phyloP scores from a whole-genome alignment of 306 rosid genomes.

The Ormosia emarginata region DNA sequence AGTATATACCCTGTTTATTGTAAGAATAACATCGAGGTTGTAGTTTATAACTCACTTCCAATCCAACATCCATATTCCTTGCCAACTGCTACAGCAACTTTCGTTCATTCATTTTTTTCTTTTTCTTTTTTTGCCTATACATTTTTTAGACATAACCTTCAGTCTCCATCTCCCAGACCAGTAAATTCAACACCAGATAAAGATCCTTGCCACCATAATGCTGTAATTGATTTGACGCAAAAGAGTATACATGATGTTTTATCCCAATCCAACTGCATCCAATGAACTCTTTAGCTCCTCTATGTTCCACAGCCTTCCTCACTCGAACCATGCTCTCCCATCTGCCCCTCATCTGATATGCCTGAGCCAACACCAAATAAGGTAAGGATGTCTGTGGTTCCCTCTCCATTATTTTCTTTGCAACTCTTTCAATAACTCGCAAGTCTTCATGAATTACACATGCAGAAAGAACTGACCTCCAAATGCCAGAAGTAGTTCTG shows the following conservation, averaged over 20 bases:
- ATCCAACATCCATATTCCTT: background rate
- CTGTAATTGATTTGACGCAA: slow-evolving; percentile 52
- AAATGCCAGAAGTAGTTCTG: slow-evolving; percentile 39
- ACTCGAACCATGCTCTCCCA: slow-evolving; percentile 78
- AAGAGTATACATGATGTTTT: slow-evolving; percentile 48
- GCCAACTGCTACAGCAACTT: background rate
- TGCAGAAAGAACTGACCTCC: slow-evolving; percentile 57
- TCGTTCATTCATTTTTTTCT: background rate
- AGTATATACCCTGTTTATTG: too few species aligned
- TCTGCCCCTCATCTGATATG: slow-evolving; percentile 56
- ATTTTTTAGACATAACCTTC: slow-evolving; percentile 31
- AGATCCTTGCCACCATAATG: slow-evolving; percentile 57
- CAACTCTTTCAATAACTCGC: slow-evolving; percentile 54
- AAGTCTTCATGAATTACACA: slow-evolving; percentile 50
- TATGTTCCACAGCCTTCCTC: slow-evolving; percentile 47
- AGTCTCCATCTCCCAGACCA: slow-evolving; percentile 57
- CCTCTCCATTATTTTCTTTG: slow-evolving; percentile 51
- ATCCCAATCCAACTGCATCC: slow-evolving; percentile 73
- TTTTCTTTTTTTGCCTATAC: background rate
- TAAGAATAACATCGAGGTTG: too few species aligned
- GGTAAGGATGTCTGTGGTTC: slow-evolving; percentile 58
- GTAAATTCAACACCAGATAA: slow-evolving; percentile 48
- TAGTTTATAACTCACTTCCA: background rate
- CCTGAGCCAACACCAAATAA: slow-evolving; percentile 52
- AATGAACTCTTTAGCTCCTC: slow-evolving; percentile 28